Base-by-base conservation (phyloP, 2,329 filamentous ascomycete genomes). In the Claviceps sorghi region DNA sequence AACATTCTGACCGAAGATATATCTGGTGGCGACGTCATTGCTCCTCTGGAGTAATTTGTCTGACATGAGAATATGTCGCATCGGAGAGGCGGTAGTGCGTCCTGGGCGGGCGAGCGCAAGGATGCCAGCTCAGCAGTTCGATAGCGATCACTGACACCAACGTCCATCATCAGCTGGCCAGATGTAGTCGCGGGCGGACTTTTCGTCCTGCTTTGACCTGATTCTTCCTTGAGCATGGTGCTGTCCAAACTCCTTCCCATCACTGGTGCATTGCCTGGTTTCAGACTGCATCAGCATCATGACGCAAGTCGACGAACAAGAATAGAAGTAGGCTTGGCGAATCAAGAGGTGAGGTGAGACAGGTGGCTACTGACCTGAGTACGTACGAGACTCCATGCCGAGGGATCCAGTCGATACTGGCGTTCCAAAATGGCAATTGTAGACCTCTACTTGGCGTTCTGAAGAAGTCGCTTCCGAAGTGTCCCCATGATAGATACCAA, bases 11-110 rank as follows among this genome's bases (percentile, higher is more conserved):
- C 55, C 0, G 57, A 54, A 2, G 73, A 69, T 57, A 75, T 78
- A 50, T 79, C 75, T 55, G 76, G 68, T 1, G 76, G 76, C 1
- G 76, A 74, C 3, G 74, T 73, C 15, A 79, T 65, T 0, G 78
- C 76, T 5, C 76, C 74, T 6, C 76, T 75, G 1, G 76, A 70
- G 58, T 76, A 79, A 57, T 73, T 74, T 4, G 69, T 68, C n/a
- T 45, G 34, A 17, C 29, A 50, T 30, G 53, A 49, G 3, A 36
- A 43, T 32, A 52, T 49, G 44, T 49, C 44, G 26, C 34, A 15
- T 47, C 46, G 50, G n/a, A 53, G 36, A 38, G 48, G 43, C 3
- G 72, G 72, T 58, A 77, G 76, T 44, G 65, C 64, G 8, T 72
- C 67, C 32, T 69, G 66, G 8, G 70, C 56, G 48, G 72, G 69